These are phyloP conservation scores for Chlamydomonas sp. DNA, from an alignment of 139 green algal genomes.

Conservation along the genomic window DNA sequence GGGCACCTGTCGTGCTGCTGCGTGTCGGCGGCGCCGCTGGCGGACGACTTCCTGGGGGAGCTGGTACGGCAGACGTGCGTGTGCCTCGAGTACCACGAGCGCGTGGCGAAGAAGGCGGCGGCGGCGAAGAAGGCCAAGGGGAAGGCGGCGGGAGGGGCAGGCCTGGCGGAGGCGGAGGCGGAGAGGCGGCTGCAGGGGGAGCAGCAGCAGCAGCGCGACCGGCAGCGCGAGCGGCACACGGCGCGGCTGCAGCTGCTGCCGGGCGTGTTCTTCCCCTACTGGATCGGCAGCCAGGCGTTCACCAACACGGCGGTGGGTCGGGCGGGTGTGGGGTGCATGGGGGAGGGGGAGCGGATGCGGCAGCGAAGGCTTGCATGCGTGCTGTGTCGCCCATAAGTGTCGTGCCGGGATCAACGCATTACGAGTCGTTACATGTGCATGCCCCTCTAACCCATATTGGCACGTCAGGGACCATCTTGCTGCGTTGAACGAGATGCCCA, in stretches of 20 bases:
- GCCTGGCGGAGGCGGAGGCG: not conserved
- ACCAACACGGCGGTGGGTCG: slow-evolving; percentile 32
- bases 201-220: not conserved
- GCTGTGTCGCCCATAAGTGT: no score
- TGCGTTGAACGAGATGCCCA: no score
- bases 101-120: slow-evolving; percentile 18
- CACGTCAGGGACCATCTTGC: no score
- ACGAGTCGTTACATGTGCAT: no score
- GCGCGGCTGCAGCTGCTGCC: slow-evolving; percentile 25
- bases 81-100: not conserved
- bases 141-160: not conserved
- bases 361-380: no score
- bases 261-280: slow-evolving; percentile 35
- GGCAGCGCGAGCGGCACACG: not conserved
- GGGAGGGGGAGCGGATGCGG: no score
- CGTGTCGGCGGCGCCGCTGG: slow-evolving; percentile 7
- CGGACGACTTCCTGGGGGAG: slow-evolving; percentile 37
- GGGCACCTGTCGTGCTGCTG: slow-evolving; percentile 10
- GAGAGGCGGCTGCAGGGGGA: not conserved
- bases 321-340: no score
- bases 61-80: slow-evolving; percentile 3
- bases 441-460: no score
- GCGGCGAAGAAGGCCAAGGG: not conserved
- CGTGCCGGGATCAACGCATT: no score
- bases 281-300: slow-evolving; percentile 35